Evolutionary conservation across 768 basidiomycete species (phyloP).

Genomic region (Suillus occidentalis): DNA sequence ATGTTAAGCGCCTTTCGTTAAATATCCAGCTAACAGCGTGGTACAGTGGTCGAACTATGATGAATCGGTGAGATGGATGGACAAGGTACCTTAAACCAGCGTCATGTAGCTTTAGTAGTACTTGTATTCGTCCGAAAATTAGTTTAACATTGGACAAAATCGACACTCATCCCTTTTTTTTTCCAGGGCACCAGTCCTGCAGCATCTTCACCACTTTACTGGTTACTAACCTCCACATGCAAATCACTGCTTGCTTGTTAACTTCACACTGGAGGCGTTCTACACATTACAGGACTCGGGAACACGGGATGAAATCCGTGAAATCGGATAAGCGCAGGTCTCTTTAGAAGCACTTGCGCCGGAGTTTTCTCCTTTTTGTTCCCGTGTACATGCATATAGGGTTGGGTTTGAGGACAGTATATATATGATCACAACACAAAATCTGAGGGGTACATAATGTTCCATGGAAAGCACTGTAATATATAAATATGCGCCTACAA

Average conservation of each 20-base stretch:
- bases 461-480: too few relatives aligned
- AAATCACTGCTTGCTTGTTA: neutral
- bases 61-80: slow-evolving; percentile 41
- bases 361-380: too few relatives aligned
- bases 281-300: neutral
- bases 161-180: neutral
- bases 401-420: too few relatives aligned
- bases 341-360: too few relatives aligned
- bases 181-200: neutral
- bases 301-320: neutral
- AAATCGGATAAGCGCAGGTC: neutral
- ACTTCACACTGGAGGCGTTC: neutral
- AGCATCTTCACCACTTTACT: neutral
- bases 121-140: neutral
- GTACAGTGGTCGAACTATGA: slow-evolving; percentile 58
- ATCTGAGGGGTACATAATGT: too few relatives aligned
- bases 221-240: neutral
- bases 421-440: too few relatives aligned
- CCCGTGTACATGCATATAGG: too few relatives aligned
- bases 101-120: neutral
- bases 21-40: slow-evolving; percentile 13
- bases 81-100: neutral
- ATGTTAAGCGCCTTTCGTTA: slow-evolving; percentile 16
- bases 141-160: too few relatives aligned
- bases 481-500: neutral